Evolutionary conservation across 2,329 filamentous ascomycete species (phyloP).

Genomic region (Pestalotiopsis sp.): DNA sequence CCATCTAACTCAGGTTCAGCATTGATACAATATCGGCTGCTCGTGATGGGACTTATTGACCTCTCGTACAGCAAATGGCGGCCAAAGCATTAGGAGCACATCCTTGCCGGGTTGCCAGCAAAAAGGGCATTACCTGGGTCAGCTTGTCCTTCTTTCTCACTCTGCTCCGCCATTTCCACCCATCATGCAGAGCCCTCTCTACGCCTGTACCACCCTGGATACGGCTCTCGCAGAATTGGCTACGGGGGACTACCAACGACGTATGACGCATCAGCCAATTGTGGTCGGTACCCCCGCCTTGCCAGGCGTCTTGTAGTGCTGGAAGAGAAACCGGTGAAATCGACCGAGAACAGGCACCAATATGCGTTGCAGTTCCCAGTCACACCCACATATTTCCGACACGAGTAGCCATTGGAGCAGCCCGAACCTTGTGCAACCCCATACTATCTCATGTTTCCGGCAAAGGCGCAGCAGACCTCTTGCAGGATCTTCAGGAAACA

Average conservation of each 20-base stretch:
- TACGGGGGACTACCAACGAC: background rate
- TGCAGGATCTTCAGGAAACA: slow-evolving; percentile 6
- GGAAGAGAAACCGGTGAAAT: slow-evolving; percentile 2
- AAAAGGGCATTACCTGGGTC: background rate
- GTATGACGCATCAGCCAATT: slow-evolving; percentile 10
- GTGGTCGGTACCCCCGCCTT: background rate
- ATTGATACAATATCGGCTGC: background rate
- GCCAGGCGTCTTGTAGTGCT: background rate
- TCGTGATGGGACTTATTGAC: background rate
- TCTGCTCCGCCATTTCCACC: background rate
- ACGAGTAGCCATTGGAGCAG: slow-evolving; percentile 1
- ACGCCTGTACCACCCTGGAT: slow-evolving; percentile 5
- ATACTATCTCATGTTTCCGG: background rate
- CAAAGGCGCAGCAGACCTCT: background rate
- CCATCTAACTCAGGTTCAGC: background rate
- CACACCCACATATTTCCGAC: background rate
- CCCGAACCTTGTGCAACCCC: slow-evolving; percentile 3
- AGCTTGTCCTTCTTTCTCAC: background rate
- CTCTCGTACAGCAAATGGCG: background rate
- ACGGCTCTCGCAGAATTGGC: background rate
- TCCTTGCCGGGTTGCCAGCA: background rate
- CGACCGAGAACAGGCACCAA: background rate
- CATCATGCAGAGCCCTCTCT: background rate
- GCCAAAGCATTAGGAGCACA: background rate
- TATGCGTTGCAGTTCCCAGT: slow-evolving; percentile 8